Percentiles rank a stretch among this genome's conserved stretches.
phyloP scores from a whole-genome alignment of 768 basidiomycete species.

The Suillus occidentalis region DNA sequence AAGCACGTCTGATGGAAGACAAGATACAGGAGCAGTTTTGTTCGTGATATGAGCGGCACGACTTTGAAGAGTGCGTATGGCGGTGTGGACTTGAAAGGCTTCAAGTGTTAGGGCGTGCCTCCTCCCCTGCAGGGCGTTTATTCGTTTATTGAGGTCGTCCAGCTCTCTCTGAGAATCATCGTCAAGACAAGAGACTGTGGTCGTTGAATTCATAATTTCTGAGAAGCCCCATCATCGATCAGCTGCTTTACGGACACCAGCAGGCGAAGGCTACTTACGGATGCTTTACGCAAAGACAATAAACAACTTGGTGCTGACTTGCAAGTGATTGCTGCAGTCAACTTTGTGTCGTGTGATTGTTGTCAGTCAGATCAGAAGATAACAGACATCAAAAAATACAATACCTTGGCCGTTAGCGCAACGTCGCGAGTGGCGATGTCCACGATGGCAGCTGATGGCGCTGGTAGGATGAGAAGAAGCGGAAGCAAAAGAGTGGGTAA shows the following conservation, averaged over 20 bases:
- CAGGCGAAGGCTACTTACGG: neutral
- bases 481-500: neutral
- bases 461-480: neutral
- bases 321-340: neutral
- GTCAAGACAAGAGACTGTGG: conserved; percentile 14
- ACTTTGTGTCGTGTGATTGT: neutral
- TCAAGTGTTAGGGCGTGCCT: conserved; percentile 23
- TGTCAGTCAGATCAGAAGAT: neutral
- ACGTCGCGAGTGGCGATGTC: neutral
- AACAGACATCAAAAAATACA: neutral
- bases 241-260: neutral
- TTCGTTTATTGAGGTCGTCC: conserved; percentile 20
- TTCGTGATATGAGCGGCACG: conserved; percentile 34
- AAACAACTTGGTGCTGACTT: neutral
- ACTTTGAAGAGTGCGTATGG: conserved; percentile 31
- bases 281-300: conserved; percentile 1
- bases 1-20: conserved; percentile 32
- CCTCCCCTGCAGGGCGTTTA: conserved; percentile 22
- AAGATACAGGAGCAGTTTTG: conserved; percentile 29
- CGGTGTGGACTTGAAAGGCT: conserved; percentile 25
- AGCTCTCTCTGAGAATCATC: conserved; percentile 28
- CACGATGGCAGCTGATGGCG: neutral
- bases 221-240: neutral
- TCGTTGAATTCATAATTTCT: conserved; percentile 18
- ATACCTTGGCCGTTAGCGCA: neutral